A percentile compares a stretch with the other conserved stretches of the same genome.
Evolutionary conservation across 306 rosid species (phyloP).

Genomic region (Clitoria ternatea): DNA sequence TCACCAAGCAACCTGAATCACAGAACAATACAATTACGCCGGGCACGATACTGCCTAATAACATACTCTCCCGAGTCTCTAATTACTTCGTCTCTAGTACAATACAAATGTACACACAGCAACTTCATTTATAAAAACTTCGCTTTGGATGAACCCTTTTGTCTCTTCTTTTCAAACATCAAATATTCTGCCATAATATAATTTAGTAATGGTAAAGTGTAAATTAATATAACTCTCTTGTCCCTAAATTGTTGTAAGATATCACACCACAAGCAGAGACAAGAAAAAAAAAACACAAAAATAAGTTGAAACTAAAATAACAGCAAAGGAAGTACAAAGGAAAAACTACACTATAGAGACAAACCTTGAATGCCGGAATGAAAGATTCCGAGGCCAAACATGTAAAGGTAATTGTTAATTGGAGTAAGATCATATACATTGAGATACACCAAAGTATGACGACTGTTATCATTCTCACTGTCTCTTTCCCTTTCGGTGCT

Average conservation of each 20-base stretch:
- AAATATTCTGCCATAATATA: not conserved
- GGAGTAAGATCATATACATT: slow-evolving; percentile 95
- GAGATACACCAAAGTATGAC: slow-evolving; percentile 58
- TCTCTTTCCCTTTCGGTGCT: slow-evolving; percentile 33
- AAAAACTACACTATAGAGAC: not conserved
- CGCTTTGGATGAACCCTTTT: not conserved
- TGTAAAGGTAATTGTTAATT: slow-evolving; percentile 72
- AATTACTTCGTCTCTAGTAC: not conserved
- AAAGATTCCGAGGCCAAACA: slow-evolving; percentile 74
- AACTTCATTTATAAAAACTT: not conserved
- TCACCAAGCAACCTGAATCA: not conserved
- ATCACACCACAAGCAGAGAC: not conserved
- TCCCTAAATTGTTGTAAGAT: not conserved
- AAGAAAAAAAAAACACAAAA: not conserved
- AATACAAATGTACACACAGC: not conserved
- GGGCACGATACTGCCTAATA: not conserved
- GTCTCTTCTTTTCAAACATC: not conserved
- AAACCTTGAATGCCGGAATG: slow-evolving; percentile 97
- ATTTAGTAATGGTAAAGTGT: not conserved
- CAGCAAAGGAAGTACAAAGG: not conserved
- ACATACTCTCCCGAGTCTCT: not conserved
- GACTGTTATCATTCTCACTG: slow-evolving; percentile 18
- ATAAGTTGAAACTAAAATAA: not conserved
- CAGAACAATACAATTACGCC: not conserved
- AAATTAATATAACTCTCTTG: not conserved